phyloP scores from a whole-genome alignment of 176 grass and related monocot genomes.

The Oryza officinalis region DNA sequence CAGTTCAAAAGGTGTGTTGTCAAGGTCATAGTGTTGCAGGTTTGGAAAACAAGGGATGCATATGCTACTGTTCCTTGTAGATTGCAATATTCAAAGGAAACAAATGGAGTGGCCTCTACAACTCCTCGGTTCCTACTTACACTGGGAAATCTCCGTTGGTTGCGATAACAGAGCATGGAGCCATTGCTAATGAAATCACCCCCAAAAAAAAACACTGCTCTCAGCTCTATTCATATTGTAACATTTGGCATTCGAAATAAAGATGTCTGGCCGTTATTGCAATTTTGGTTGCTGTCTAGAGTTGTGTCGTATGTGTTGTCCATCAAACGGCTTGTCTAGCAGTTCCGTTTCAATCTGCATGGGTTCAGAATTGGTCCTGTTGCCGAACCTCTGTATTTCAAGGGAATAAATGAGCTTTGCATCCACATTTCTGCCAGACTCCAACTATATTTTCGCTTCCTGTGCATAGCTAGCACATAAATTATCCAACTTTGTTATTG shows the following conservation, averaged over 20 bases:
- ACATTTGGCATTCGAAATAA: not conserved
- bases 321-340: not conserved
- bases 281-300: not conserved
- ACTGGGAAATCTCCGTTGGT: not conserved
- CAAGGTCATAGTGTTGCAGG: conserved; percentile 52
- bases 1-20: conserved; percentile 93
- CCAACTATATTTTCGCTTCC: not conserved
- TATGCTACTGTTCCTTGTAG: not conserved
- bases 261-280: not conserved
- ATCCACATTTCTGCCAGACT: not conserved
- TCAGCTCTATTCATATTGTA: not conserved
- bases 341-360: not conserved
- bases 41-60: not conserved
- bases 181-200: not conserved
- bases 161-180: not conserved
- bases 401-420: not conserved
- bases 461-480: not conserved
- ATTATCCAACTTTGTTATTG: not conserved
- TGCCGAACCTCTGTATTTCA: not conserved
- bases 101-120: not conserved
- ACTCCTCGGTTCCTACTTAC: not conserved
- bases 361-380: not conserved
- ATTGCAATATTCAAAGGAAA: not conserved
- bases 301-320: not conserved
- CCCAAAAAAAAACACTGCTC: not conserved